Percentiles rank a stretch among this genome's conserved stretches.
These are phyloP conservation scores for Hyphopichia fennica DNA, from an alignment of 1,139 yeast genomes.

Conservation along the genomic window DNA sequence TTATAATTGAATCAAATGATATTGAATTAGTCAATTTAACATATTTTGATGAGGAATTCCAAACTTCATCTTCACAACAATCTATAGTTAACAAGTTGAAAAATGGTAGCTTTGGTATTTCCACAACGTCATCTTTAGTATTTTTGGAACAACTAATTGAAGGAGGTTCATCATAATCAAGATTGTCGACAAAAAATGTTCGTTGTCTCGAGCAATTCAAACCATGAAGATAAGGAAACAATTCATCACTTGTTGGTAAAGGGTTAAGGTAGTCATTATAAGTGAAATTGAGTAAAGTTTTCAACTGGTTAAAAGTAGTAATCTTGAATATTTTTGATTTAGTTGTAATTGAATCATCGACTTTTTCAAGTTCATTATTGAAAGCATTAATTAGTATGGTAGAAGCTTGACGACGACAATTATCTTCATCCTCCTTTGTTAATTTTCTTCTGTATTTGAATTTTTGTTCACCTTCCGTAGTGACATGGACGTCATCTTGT, in stretches of 20 bases:
- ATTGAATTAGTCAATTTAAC: slow-evolving; percentile 22
- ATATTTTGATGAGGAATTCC: slow-evolving; percentile 3
- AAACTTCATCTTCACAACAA: slow-evolving; percentile 1
- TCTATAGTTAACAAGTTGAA: slow-evolving; percentile 5
- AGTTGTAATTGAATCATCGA: not conserved
- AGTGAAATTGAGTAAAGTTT: slow-evolving; percentile 25
- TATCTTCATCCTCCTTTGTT: not conserved
- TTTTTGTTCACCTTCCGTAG: not conserved
- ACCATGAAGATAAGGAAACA: slow-evolving; percentile 44
- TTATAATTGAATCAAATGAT: slow-evolving; percentile 19
- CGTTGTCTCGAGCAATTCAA: slow-evolving; percentile 28
- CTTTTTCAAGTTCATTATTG: not conserved
- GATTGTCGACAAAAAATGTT: slow-evolving; percentile 19
- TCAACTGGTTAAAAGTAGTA: slow-evolving; percentile 13
- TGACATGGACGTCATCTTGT: not conserved
- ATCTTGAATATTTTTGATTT: slow-evolving; percentile 11
- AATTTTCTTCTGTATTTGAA: not conserved
- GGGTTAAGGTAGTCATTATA: slow-evolving; percentile 20
- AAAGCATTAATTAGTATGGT: not conserved
- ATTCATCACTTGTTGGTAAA: slow-evolving; percentile 13
- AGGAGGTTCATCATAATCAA: slow-evolving; percentile 7
- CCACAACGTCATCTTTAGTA: not conserved
- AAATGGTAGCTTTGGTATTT: slow-evolving; percentile 4
- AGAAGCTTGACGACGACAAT: not conserved
- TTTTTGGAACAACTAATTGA: slow-evolving; percentile 4